Conservation (phyloP, 2,329 filamentous ascomycete genomes). For the Eutypa lata region DNA sequence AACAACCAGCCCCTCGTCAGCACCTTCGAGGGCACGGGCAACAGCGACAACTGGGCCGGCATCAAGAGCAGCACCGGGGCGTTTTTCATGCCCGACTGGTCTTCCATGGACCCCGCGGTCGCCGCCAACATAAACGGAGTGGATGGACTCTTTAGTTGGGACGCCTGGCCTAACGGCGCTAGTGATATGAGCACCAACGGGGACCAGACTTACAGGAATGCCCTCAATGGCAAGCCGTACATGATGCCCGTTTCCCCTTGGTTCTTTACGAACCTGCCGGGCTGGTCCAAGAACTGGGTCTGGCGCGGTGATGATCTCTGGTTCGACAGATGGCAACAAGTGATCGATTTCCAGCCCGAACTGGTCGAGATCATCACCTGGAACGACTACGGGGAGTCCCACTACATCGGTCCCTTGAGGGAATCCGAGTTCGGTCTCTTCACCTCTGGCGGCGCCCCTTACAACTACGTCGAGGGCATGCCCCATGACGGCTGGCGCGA, state of each 20-base stretch:
- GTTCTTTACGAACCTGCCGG: slow-evolving; percentile 58
- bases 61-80: slow-evolving; percentile 34
- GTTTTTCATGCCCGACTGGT: slow-evolving; percentile 47
- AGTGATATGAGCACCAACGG: slow-evolving; percentile 12
- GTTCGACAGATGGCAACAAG: slow-evolving; percentile 54
- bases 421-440: slow-evolving; percentile 12
- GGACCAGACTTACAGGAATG: slow-evolving; percentile 11
- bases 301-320: slow-evolving; percentile 61
- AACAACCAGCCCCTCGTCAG: slow-evolving; percentile 42
- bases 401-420: slow-evolving; percentile 48
- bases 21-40: slow-evolving; percentile 47
- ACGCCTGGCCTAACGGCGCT: slow-evolving; percentile 33
- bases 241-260: slow-evolving; percentile 58
- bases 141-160: slow-evolving; percentile 37
- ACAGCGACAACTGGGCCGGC: slow-evolving; percentile 39
- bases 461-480: slow-evolving; percentile 43
- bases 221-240: slow-evolving; percentile 20
- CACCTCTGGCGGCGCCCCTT: slow-evolving; percentile 33
- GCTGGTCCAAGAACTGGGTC: slow-evolving; percentile 59
- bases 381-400: slow-evolving; percentile 56
- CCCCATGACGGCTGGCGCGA: slow-evolving; percentile 49
- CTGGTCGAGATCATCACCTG: slow-evolving; percentile 44
- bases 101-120: slow-evolving; percentile 35
- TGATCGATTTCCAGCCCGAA: slow-evolving; percentile 45
- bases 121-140: no score